Base-by-base conservation (phyloP, 2,329 filamentous ascomycete genomes). In the Alternaria infectoria region DNA sequence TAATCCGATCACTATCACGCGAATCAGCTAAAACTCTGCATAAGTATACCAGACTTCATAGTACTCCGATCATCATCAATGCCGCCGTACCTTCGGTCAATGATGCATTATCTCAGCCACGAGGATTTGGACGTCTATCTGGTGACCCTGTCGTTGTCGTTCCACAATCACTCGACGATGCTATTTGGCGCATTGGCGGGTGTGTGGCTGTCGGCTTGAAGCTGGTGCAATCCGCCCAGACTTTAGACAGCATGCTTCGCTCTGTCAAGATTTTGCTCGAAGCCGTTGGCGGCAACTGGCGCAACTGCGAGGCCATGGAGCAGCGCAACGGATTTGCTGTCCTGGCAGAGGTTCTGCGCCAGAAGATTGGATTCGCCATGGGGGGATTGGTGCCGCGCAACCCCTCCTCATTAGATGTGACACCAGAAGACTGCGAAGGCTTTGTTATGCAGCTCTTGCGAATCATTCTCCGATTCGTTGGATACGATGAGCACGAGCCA, bases 251-350 rank as follows among this genome's bases (percentile, higher is more conserved):
- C 47, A 89, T 94, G 26, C 82, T 94, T 10, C 87, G 92, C 57
- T 90, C 94, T 1, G 89, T 96, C 3, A 89, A 96, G 73, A 91
- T 96, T 72, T 84, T 97, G 25, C 93, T 97, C 66, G 89, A 92
- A 68, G 93, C 92, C 64, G 91, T 97, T 54, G 91, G 92, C 69
- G 91, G 92, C 67, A 98, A 92, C 76, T 99, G 96, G 96, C 88
- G 96, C 67, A 98, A 98, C 69, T 98, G 96, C 70, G 96, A 99
- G 78, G 94, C 96, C 25, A 97, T 99, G 91, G 96, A 99, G 79
- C 90, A 92, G 72, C 93, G 97, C 63, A 96, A 96, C 70, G 96
- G 95, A 0, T 99, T 97, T 76, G 91, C 92, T 25, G 92, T 98
- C 36, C 82, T 99, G 54, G 91, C 91, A 44, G 89, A 93, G 79